A percentile compares a stretch with the other conserved stretches of the same genome.
phyloP scores from a whole-genome alignment of 2,329 filamentous ascomycete genomes.

The Penicillium expansum region DNA sequence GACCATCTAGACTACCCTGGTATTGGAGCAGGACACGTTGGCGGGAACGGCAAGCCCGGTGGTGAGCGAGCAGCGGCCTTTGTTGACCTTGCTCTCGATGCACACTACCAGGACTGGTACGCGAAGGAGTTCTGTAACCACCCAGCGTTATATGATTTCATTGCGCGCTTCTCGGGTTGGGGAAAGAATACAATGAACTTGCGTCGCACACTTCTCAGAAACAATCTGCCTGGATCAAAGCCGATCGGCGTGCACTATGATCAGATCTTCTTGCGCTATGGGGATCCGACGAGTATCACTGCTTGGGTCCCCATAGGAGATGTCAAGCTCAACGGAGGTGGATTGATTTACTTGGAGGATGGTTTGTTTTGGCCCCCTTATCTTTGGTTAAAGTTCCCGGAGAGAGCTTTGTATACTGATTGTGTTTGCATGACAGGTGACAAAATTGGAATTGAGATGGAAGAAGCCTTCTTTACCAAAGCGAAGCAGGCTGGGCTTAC shows the following conservation, averaged over 20 bases:
- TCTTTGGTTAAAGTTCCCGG: background rate
- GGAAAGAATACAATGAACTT: constrained; percentile 48
- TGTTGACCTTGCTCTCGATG: constrained; percentile 53
- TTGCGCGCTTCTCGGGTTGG: constrained; percentile 56
- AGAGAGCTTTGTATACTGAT: background rate
- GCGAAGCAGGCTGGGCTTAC: constrained; percentile 51
- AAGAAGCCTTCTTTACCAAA: constrained; percentile 46
- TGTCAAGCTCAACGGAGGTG: constrained; percentile 54
- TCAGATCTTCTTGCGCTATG: constrained; percentile 57
- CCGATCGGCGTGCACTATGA: constrained; percentile 62
- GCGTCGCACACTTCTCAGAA: constrained; percentile 53
- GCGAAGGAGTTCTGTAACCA: constrained; percentile 56
- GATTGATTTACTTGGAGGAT: constrained; percentile 59
- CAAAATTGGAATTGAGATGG: constrained; percentile 17
- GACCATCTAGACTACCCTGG: constrained; percentile 49
- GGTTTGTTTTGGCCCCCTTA: constrained; percentile 15
- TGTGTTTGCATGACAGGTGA: constrained; percentile 36
- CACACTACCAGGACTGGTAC: constrained; percentile 55
- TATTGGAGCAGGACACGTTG: constrained; percentile 53
- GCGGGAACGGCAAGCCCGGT: constrained; percentile 47
- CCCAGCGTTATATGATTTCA: constrained; percentile 49
- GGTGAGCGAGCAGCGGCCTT: constrained; percentile 45
- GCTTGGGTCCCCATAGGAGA: constrained; percentile 60
- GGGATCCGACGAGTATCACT: constrained; percentile 55
- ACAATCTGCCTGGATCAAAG: constrained; percentile 57